Base-by-base conservation (phyloP, 129 eudicot species). In the Pseudognaphalium luteoalbum region DNA sequence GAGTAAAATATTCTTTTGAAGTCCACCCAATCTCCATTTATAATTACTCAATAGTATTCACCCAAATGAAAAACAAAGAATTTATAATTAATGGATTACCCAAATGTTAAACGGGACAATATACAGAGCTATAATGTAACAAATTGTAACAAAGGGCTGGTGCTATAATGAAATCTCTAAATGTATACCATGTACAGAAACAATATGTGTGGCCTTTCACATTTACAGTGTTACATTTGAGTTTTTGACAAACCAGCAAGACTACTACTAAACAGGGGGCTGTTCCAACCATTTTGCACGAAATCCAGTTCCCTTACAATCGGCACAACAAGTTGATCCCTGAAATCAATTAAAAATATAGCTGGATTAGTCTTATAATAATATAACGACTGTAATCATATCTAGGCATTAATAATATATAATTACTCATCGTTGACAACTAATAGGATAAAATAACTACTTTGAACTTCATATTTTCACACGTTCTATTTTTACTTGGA, bases 201-300 rank as follows among this genome's bases (percentile, higher is more conserved):
- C 51, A 11, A 44, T 41, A 41, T 44, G 44, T 51, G 44, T 75
- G 30, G 34, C 52, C 50, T 71, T 56, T 56, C 25, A n/a, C 17
- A 44, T n/a, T 22, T 60, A 35, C n/a, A 3, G 47, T 57, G 32
- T 63, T 82, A 33, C 68, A 66, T 64, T 51, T n/a, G n/a, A n/a
- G n/a, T n/a, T n/a, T n/a, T n/a, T n/a, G 58, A 76, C 34, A 10
- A 61, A 33, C 56, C 60, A n/a, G 71, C 71, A 39, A 12, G 33
- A 33, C 61, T 84, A 74, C 84, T 81, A 76, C 80, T 79, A 78
- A 44, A 86, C 73, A 4, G 90, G 92, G 50, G 97, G 98, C 52
- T 87, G 85, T 64, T 75, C 96, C 81, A 93, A 78, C 98, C 98
- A 93, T 86, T 91, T 93, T 65, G 98, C 98, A 76, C 97, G 96